These are phyloP conservation scores for Cryptococcus sp. DNA, from an alignment of 1,284 basidiomycete genomes.

Conservation along the genomic window DNA sequence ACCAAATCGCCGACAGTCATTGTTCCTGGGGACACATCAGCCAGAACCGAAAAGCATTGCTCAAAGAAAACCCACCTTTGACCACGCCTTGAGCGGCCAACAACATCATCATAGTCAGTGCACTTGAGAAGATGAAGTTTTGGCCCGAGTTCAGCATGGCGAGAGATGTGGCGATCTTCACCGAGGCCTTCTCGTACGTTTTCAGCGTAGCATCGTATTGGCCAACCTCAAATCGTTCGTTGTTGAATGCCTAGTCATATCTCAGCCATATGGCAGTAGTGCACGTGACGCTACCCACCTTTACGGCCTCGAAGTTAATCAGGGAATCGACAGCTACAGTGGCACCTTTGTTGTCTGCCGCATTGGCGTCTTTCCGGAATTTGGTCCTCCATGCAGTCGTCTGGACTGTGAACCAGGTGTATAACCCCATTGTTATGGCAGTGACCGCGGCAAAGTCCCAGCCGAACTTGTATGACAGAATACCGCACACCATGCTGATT, in stretches of 20 bases:
- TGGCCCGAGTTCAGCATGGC: slow-evolving; percentile 95
- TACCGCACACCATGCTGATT: slow-evolving; percentile 95
- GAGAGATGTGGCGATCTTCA: slow-evolving; percentile 93
- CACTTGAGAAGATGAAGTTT: slow-evolving; percentile 91
- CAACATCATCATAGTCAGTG: slow-evolving; percentile 93
- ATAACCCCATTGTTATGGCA: slow-evolving; percentile 78
- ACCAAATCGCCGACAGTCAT: slow-evolving; percentile 99
- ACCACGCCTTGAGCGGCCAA: slow-evolving; percentile 92
- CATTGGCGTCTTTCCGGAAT: slow-evolving; percentile 92
- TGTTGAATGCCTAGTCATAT: slow-evolving; percentile 83
- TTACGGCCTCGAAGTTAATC: slow-evolving; percentile 98
- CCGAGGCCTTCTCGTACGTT: slow-evolving; percentile 84
- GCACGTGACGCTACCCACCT: slow-evolving; percentile 60
- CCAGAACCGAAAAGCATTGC: background rate
- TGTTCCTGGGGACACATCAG: slow-evolving; percentile 62
- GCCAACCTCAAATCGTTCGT: slow-evolving; percentile 84
- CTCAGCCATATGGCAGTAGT: slow-evolving; percentile 3
- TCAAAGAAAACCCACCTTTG: slow-evolving; percentile 63
- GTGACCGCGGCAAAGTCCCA: slow-evolving; percentile 96
- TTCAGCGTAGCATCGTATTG: slow-evolving; percentile 90
- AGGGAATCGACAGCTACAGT: slow-evolving; percentile 91
- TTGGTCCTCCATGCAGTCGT: slow-evolving; percentile 97
- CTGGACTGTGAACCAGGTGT: slow-evolving; percentile 95
- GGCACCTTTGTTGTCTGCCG: slow-evolving; percentile 94
- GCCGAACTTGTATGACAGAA: slow-evolving; percentile 96